Base-by-base conservation (phyloP, 2,329 filamentous ascomycete genomes). In the Aureobasidium sp. region DNA sequence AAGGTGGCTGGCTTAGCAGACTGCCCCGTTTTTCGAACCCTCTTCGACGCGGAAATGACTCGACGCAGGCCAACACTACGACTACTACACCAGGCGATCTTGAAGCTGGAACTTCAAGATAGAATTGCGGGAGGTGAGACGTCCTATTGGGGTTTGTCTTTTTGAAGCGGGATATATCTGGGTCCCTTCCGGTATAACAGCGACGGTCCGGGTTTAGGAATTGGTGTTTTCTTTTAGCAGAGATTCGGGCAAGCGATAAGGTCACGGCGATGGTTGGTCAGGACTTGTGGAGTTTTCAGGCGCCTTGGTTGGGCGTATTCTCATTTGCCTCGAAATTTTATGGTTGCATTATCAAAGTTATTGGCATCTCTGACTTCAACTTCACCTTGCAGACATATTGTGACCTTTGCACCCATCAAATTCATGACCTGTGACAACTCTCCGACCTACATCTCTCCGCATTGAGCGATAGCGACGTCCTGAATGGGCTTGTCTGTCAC, bases 381-480 rank as follows among this genome's bases (percentile, higher is more conserved):
- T 17, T 17, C 12, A 3, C 17, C 15, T 48, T 5, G 8, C 14
- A 27, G 17, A 7, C 11, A 8, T 8, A 9, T 39, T n/a, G 34
- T 52, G 31, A 37, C 14, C n/a, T 12, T 37, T 39, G 14, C 25
- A 34, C 29, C 34, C 14, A 25, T 22, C 36, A 5, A 22, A 22
- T 14, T 20, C 6, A 12, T 45, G 25, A 17, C 6, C n/a, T 45
- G 31, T 39, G 25, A 20, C 27, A 41, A 27, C 9, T 14, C 17
- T 20, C 8, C 9, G 8, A 20, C 22, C 39, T 67, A 97, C 91
- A 97, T 96, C 82, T 97, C 91, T 34, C 94, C 94, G 71, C 93
- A 97, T 78, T 95, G 87, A 11, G 86, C 81, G 70, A 99, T 87
- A 15, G 86, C 83, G 2, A 97, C 87, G 71, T 97, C 92, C 72